Evolutionary conservation across 768 basidiomycete species (phyloP), one percentile per base, ranked within the genome.

Genomic region (Auricularia sp.): DNA sequence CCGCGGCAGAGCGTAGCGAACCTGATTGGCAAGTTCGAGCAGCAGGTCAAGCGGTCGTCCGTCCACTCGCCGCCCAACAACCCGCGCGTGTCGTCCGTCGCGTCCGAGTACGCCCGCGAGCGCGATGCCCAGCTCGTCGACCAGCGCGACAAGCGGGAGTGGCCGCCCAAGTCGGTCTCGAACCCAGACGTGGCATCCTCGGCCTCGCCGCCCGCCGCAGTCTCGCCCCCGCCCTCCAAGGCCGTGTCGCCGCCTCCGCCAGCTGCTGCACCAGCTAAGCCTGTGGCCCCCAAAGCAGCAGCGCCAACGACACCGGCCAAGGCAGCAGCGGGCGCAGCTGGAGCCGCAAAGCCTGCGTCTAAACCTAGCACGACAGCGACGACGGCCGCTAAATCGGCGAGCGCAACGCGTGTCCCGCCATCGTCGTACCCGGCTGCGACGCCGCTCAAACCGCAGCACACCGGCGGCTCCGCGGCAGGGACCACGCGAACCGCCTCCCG

Each of bases 11-110:
- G 88, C 70, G 92, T 94, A 61, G 92, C 92, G 68, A 94, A 92
- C 73, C 87, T 94, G 77, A 94, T 94, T 71, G 92, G 92, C 62
- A 83, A 88, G 65, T 94, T 94, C 69, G 92, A 94, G 75, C 89
- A 84, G 70, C 87, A 90, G 76, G 85, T 81, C 64, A 92, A 90
- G 73, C 83, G 85, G 62, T 82, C 83, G 69, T 76, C 84, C 3
- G 69, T 77, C 10, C 62, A 68, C 18, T 21, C 62, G 34, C 67
- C 67, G 71, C 81, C 34, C 62, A 66, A 75, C 81, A 56, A 68
- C 36, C 79, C 83, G 16, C 82, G 88, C 66, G 86, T 85, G 69
- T 80, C 83, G n/a, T 90, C 86, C 69, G 87, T 85, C 66, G 75
- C 81, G 21, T 87, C 88, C 35, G 88, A 90, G 72, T 81, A 85